These are phyloP conservation scores for Eutypella sp. DNA, from an alignment of 2,329 filamentous ascomycete species.

Conservation along the genomic window DNA sequence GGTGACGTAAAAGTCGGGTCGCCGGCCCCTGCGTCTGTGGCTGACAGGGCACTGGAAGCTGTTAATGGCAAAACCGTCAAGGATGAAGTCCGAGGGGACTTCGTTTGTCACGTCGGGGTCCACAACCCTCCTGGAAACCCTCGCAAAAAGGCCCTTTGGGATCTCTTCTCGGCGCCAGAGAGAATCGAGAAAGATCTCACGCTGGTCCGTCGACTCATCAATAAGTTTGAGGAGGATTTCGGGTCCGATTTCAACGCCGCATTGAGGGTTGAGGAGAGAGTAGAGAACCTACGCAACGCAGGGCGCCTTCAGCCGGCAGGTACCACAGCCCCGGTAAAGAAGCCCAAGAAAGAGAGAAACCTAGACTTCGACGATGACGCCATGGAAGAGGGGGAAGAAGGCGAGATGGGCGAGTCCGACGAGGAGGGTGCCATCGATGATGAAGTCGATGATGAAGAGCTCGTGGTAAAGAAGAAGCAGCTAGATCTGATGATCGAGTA, in stretches of 20 bases:
- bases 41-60: constrained; percentile 85
- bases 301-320: constrained; percentile 69
- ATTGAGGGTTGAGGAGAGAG: constrained; percentile 76
- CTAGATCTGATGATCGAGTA: constrained; percentile 95
- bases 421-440: constrained; percentile 76
- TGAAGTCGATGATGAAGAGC: constrained; percentile 83
- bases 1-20: constrained; percentile 51
- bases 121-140: constrained; percentile 84
- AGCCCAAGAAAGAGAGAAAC: constrained; percentile 56
- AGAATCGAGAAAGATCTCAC: constrained; percentile 86
- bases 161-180: constrained; percentile 91
- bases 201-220: constrained; percentile 74
- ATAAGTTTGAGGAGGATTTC: constrained; percentile 80
- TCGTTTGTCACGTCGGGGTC: constrained; percentile 94
- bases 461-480: constrained; percentile 92
- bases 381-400: constrained; percentile 58
- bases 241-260: constrained; percentile 73
- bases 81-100: constrained; percentile 88
- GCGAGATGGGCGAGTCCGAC: constrained; percentile 70
- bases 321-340: constrained; percentile 50
- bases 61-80: constrained; percentile 97
- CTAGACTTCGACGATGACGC: constrained; percentile 57
- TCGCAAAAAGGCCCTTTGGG: constrained; percentile 93
- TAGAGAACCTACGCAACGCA: constrained; percentile 72
- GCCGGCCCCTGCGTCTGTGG: constrained; percentile 49